phyloP scores from a whole-genome alignment of 2,329 filamentous ascomycete genomes.

The Penicillium olsonii region DNA sequence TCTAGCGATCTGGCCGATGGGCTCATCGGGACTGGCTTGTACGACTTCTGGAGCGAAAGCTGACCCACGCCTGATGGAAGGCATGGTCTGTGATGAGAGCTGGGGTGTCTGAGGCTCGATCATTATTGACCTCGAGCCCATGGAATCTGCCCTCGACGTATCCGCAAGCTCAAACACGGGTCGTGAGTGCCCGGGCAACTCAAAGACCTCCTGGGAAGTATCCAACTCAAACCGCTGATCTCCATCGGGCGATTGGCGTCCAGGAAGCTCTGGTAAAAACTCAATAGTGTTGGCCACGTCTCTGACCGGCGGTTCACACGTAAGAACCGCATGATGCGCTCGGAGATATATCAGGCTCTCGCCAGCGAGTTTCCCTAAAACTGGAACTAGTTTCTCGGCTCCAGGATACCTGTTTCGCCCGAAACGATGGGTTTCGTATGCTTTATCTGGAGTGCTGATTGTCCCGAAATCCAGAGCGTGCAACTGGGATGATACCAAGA shows the following conservation, averaged over 20 bases:
- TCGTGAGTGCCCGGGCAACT: slow-evolving; percentile 33
- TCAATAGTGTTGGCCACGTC: slow-evolving; percentile 28
- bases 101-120: neutral
- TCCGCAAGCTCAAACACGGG: slow-evolving; percentile 44
- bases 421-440: slow-evolving; percentile 18
- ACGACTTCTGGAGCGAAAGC: slow-evolving; percentile 51
- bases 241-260: slow-evolving; percentile 28
- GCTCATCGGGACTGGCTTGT: neutral
- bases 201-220: slow-evolving; percentile 33
- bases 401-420: slow-evolving; percentile 43
- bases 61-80: slow-evolving; percentile 41
- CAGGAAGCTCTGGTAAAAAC: slow-evolving; percentile 36
- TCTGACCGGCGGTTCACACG: slow-evolving; percentile 43
- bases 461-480: slow-evolving; percentile 59
- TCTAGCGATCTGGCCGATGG: neutral
- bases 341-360: slow-evolving; percentile 56
- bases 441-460: slow-evolving; percentile 39
- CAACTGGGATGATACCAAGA: slow-evolving; percentile 54
- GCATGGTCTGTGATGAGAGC: slow-evolving; percentile 23
- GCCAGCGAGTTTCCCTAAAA: slow-evolving; percentile 50
- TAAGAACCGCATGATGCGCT: slow-evolving; percentile 57
- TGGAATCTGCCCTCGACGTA: slow-evolving; percentile 25
- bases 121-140: neutral
- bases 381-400: slow-evolving; percentile 56
- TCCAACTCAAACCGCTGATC: slow-evolving; percentile 29